Evolutionary conservation across 192 early-diverging fungal species (phyloP).

Genomic region (Linnemannia exigua): DNA sequence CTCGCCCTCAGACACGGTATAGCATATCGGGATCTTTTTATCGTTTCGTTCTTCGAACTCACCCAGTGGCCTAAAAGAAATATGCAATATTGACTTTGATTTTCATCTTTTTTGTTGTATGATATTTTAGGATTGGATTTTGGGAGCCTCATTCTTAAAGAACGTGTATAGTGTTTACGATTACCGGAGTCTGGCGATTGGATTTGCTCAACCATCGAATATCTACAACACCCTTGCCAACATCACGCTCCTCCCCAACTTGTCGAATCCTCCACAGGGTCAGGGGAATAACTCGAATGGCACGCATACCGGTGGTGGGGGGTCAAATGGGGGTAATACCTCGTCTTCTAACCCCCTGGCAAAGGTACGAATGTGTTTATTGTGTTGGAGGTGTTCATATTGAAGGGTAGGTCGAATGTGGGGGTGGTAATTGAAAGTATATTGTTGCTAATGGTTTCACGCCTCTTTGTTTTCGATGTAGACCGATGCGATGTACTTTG

Average conservation of each 20-base stretch:
- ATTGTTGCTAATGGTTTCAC: neutral
- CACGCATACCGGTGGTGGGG: conserved; percentile 2
- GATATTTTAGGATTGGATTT: conserved; percentile 33
- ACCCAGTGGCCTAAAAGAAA: neutral
- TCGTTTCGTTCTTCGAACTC: neutral
- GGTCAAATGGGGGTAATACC: neutral
- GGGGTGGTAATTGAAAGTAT: neutral
- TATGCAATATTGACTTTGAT: neutral
- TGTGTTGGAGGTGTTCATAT: neutral
- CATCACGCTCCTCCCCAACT: conserved; percentile 34
- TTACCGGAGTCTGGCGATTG: conserved; percentile 28
- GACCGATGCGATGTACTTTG: conserved; percentile 3
- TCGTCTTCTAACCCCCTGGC: neutral
- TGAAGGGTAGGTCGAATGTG: neutral
- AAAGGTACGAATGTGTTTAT: neutral
- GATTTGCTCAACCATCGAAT: conserved; percentile 51
- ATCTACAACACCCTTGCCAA: conserved; percentile 47
- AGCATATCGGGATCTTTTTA: neutral
- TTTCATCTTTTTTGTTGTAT: conserved; percentile 1
- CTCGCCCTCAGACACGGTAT: conserved; percentile 27
- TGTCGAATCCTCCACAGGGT: conserved; percentile 29
- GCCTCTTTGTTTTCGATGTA: neutral
- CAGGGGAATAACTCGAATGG: conserved; percentile 24
- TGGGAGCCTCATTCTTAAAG: conserved; percentile 50
- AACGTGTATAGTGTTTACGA: conserved; percentile 55